Conservation (phyloP, 176 grass and related monocot genomes). For the Metroxylon sagu region DNA sequence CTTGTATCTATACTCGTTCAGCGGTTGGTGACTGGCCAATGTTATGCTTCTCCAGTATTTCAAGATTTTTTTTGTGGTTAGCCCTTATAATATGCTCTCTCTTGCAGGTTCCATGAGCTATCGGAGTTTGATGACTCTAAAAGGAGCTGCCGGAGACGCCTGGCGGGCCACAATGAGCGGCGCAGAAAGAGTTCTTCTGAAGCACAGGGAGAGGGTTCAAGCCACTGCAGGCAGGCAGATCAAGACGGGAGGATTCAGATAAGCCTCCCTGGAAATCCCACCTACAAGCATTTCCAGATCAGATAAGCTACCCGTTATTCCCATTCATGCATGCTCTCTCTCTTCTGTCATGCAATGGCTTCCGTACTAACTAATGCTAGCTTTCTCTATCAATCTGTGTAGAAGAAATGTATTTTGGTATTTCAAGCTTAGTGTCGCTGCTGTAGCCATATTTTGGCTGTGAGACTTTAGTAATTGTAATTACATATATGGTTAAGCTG, state of each 20-base stretch:
- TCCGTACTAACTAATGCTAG: not conserved
- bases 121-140: constrained; percentile 74
- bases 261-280: constrained; percentile 30
- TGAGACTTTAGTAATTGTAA: too few relatives aligned
- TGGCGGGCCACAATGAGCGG: constrained; percentile 89
- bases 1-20: too few relatives aligned
- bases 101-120: constrained; percentile 79
- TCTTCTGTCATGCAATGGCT: constrained; percentile 85
- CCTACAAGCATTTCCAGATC: constrained; percentile 64
- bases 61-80: too few relatives aligned
- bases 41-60: too few relatives aligned
- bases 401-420: too few relatives aligned
- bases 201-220: constrained; percentile 28
- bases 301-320: constrained; percentile 29
- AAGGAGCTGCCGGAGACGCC: constrained; percentile 75
- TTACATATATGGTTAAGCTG: too few relatives aligned
- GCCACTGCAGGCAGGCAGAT: constrained; percentile 34
- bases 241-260: constrained; percentile 33
- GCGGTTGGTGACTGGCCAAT: too few relatives aligned
- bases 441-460: too few relatives aligned
- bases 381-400: not conserved
- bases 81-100: too few relatives aligned
- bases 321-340: constrained; percentile 76
- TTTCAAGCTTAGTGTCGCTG: too few relatives aligned
- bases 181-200: constrained; percentile 73